Evolutionary conservation across 495 filamentous ascomycete genomes (phyloP), one percentile per base, ranked within the genome.

Genomic region (Penicillium macrosclerotiorum): DNA sequence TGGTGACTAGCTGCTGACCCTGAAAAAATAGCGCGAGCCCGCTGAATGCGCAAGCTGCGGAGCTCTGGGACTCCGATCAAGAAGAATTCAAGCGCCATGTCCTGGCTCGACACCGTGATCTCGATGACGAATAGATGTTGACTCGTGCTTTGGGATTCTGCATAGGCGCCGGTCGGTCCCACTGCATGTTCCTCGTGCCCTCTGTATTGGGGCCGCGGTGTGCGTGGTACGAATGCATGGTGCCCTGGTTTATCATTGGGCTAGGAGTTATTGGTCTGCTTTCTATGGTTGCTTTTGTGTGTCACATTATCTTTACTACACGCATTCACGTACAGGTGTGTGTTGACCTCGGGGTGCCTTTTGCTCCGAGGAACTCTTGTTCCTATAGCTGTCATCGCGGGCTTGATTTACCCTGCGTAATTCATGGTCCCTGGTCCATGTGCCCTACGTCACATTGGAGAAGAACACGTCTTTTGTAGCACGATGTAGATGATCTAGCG

Each of bases 1-100:
- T n/a, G n/a, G n/a, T n/a, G 13, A 23, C 17, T 42, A 32, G 24
- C 12, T 40, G 12, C 51, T 67, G 43, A 60, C 47, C n/a, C 14
- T 39, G 8, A 37, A 5, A 20, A 4, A 25, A 45, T 53, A 98
- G 93, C 64, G 82, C 93, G 48, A 94, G 88, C 53, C 93, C 93
- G 1, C 73, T 99, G 45, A 99, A 99, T 60, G 93, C 89, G 50
- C 90, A 97, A 67, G 93, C 93, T 17, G 93, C 93, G 12, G 88
- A 95, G 62, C 75, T 97, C 20, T 97, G 94, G 94, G 93, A 96
- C 56, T 88, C 84, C 47, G 79, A 97, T 65, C 80, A 86, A 29
- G 78, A 78, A 33, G 89, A 95, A 55, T 99, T 89, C 77, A 89
- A 95, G 79, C 80, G 80, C 42, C 71, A 79, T 32, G 83, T 85